Conservation (phyloP, 208 protist genomes). For the Vickermania ingenoplastis region DNA sequence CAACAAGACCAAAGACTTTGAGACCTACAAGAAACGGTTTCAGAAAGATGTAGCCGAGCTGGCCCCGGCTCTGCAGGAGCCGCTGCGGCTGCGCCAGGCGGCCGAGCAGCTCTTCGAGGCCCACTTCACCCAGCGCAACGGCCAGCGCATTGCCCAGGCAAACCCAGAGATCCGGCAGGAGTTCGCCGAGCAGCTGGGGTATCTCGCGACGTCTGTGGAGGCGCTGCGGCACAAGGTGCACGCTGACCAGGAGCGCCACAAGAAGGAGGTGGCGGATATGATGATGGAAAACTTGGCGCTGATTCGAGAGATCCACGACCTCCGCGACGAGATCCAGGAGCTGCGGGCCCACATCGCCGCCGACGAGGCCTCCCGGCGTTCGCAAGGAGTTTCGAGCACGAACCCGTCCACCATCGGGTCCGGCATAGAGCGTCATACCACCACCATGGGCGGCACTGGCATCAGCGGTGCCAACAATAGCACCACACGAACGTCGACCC, state of each 20-base stretch:
- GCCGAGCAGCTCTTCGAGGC: constrained; percentile 76
- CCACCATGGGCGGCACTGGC: background rate
- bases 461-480: constrained; percentile 3
- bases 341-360: constrained; percentile 52
- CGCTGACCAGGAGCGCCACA: constrained; percentile 85
- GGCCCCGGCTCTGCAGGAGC: constrained; percentile 86
- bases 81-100: constrained; percentile 66
- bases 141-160: constrained; percentile 48
- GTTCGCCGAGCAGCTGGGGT: constrained; percentile 87
- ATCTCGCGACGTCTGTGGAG: constrained; percentile 89
- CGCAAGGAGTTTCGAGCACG: constrained; percentile 1
- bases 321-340: constrained; percentile 84
- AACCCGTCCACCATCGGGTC: background rate
- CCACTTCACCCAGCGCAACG: constrained; percentile 71
- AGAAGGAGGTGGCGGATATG: constrained; percentile 82
- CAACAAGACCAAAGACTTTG: constrained; percentile 77
- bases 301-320: constrained; percentile 93
- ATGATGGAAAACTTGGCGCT: constrained; percentile 94
- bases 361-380: constrained; percentile 29
- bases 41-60: constrained; percentile 78
- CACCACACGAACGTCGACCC: background rate
- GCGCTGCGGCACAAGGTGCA: constrained; percentile 87
- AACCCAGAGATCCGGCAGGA: constrained; percentile 78
- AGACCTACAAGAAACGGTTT: constrained; percentile 80
- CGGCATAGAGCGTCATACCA: background rate